These are phyloP conservation scores for Yamadazyma takamatsuzukensis DNA, from an alignment of 805 yeast species.

Conservation along the genomic window DNA sequence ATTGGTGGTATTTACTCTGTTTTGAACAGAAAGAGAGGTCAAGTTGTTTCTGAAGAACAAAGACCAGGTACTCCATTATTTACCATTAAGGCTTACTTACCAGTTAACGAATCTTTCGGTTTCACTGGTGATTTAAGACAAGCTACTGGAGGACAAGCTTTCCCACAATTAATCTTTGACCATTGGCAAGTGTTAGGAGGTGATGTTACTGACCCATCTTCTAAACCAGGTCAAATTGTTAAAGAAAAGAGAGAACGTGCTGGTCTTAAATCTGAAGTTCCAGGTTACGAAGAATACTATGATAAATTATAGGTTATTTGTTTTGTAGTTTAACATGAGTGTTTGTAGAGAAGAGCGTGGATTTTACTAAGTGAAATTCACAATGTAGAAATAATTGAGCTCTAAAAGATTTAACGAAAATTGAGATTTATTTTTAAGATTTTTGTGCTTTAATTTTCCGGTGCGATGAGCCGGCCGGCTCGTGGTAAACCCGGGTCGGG, in stretches of 20 bases:
- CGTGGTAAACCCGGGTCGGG: too few species aligned
- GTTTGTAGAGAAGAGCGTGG: background rate
- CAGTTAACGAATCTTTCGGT: slow-evolving; percentile 99
- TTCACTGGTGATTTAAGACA: slow-evolving; percentile 99
- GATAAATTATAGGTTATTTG: slow-evolving; percentile 61
- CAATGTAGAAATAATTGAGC: too few species aligned
- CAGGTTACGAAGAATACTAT: slow-evolving; percentile 99
- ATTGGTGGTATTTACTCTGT: slow-evolving; percentile 99
- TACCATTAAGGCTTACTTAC: slow-evolving; percentile 99
- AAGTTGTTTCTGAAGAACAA: slow-evolving; percentile 98
- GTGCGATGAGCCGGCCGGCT: too few species aligned
- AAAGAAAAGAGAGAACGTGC: slow-evolving; percentile 80
- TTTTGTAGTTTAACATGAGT: background rate
- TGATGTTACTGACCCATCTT: slow-evolving; percentile 85
- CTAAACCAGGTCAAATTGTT: slow-evolving; percentile 62
- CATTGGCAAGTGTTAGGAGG: slow-evolving; percentile 93
- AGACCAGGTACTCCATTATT: slow-evolving; percentile 99
- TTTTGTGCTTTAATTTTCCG: too few species aligned
- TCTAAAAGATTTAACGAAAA: too few species aligned
- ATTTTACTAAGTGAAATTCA: too few species aligned
- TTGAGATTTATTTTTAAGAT: too few species aligned
- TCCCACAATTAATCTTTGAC: slow-evolving; percentile 99
- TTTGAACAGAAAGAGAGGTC: slow-evolving; percentile 99
- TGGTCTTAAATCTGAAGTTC: slow-evolving; percentile 96
- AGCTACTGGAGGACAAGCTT: slow-evolving; percentile 99